Evolutionary conservation across 2,329 filamentous ascomycete genomes (phyloP), one percentile per base, ranked within the genome.

Genomic region (Clonostachys rhizophaga): DNA sequence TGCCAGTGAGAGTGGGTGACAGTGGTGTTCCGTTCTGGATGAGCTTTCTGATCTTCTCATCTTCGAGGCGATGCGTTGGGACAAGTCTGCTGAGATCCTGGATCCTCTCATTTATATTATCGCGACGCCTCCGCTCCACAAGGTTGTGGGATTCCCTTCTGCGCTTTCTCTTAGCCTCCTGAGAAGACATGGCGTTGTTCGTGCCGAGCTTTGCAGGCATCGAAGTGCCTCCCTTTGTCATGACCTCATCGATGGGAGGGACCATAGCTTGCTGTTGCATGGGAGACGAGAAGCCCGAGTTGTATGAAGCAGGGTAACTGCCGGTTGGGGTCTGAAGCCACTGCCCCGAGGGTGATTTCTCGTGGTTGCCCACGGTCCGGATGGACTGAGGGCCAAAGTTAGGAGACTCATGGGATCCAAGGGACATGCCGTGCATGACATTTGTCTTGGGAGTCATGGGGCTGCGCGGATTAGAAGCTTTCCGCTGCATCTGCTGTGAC

Each of bases 91-190:
- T 96, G 8, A 99, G 79, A 61, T 99, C 94, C 61, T 97, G 92
- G 52, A 99, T 99, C 40, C 94, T 84, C 68, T 99, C 94, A 57
- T 99, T 99, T 75, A 99, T 99, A 63, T 97, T 97, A 71, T 97
- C 94, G 52, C 94, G 84, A 51, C 94, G 86, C 45, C 94, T 86
- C 48, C 94, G 89, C 71, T 99, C 94, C 11, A 99, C 94, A 37
- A 95, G 77, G 63, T 99, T 97, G 71, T 99, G 94, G 1, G 92
- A 97, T 61, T 96, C 94, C 37, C 94, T 81, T 50, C 94, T 84
- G 50, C 91, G 81, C 65, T 92, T 89, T 57, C 91, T 83, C 79
- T 97, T 97, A 59, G 91, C 91, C 64, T 97, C 94, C 60, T 96
- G 91, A 1, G 90, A 86, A 47, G 94, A 89, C 45, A 87, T 76